These are phyloP conservation scores for Penicillium mononematosum DNA, from an alignment of 495 filamentous ascomycete species.

Conservation along the genomic window DNA sequence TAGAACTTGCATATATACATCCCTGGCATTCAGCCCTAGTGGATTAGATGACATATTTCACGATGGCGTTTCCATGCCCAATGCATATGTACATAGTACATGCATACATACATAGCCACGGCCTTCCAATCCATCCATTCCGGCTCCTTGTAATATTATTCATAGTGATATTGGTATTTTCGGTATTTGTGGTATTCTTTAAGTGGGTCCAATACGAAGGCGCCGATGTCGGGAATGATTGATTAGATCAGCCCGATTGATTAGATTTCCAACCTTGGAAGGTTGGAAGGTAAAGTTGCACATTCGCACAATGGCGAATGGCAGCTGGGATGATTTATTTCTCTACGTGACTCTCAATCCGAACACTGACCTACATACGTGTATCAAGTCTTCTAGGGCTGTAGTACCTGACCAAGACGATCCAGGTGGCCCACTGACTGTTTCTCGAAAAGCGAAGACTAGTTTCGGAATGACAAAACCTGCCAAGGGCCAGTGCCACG, in stretches of 20 bases:
- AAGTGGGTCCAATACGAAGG: not conserved
- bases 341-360: not conserved
- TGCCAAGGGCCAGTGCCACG: not conserved
- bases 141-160: not conserved
- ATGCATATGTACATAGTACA: too few species aligned
- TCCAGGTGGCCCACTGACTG: not conserved
- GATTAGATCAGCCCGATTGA: conserved; percentile 16
- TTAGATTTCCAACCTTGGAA: conserved; percentile 4
- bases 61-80: too few species aligned
- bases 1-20: too few species aligned
- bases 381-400: not conserved
- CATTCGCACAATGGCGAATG: not conserved
- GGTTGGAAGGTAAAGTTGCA: not conserved
- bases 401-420: not conserved
- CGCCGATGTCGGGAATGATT: conserved; percentile 13
- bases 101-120: too few species aligned
- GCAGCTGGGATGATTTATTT: not conserved
- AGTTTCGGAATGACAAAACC: not conserved
- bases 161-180: not conserved
- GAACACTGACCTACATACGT: not conserved
- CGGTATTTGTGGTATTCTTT: not conserved
- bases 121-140: not conserved
- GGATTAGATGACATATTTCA: not conserved
- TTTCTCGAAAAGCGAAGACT: not conserved
- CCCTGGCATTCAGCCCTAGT: not conserved